A percentile compares a stretch with the other conserved stretches of the same genome.
These are phyloP conservation scores for Aspergillus awamori DNA, from an alignment of 2,329 filamentous ascomycete species.

Conservation along the genomic window DNA sequence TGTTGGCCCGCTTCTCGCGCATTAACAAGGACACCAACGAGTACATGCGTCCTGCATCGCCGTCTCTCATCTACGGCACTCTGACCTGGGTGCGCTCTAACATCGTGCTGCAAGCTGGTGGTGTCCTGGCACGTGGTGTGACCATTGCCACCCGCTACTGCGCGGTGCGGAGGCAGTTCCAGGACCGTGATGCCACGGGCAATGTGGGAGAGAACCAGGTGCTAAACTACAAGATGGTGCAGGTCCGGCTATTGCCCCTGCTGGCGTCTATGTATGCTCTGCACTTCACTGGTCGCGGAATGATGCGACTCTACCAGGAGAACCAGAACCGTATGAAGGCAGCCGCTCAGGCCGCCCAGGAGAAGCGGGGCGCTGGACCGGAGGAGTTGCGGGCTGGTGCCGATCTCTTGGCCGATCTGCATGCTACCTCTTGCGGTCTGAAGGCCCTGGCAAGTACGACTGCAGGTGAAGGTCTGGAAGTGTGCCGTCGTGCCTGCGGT, in stretches of 20 bases:
- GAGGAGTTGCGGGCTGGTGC: conserved; percentile 68
- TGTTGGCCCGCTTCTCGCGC: conserved; percentile 71
- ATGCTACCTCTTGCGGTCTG: conserved; percentile 74
- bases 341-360: conserved; percentile 47
- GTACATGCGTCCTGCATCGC: conserved; percentile 68
- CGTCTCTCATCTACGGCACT: conserved; percentile 72
- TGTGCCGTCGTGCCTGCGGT: conserved; percentile 74
- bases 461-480: conserved; percentile 73
- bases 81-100: conserved; percentile 74
- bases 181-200: conserved; percentile 68
- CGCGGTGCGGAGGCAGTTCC: conserved; percentile 75
- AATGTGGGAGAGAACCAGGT: conserved; percentile 70
- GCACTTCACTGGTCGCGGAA: conserved; percentile 75
- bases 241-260: conserved; percentile 71
- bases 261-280: conserved; percentile 76
- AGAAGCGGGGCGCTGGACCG: conserved; percentile 62
- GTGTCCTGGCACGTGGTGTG: conserved; percentile 72
- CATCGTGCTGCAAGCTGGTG: conserved; percentile 73
- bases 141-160: conserved; percentile 77
- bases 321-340: conserved; percentile 69
- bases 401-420: conserved; percentile 71
- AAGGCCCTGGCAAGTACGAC: conserved; percentile 73
- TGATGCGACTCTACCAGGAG: conserved; percentile 73
- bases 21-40: conserved; percentile 69
- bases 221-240: conserved; percentile 80